phyloP scores from a whole-genome alignment of 1,284 basidiomycete species.

The Rhodofomes roseus region DNA sequence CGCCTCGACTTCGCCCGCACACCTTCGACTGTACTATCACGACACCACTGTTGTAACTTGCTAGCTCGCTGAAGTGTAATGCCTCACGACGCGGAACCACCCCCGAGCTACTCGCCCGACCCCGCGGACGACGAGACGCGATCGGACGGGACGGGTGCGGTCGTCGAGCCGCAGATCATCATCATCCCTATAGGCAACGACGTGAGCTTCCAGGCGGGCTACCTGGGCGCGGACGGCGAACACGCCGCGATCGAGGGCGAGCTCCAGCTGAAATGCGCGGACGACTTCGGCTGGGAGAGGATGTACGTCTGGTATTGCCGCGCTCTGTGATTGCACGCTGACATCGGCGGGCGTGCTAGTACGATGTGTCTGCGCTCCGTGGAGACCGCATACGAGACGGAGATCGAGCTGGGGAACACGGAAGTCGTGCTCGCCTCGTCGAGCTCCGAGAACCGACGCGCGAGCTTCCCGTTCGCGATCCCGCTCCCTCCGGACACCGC shows the following conservation, averaged over 20 bases:
- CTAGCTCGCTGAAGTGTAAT: slow-evolving; percentile 16
- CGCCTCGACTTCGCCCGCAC: background rate
- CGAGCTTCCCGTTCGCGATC: slow-evolving; percentile 71
- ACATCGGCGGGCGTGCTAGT: slow-evolving; percentile 33
- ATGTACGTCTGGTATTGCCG: slow-evolving; percentile 46
- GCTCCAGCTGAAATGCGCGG: slow-evolving; percentile 70
- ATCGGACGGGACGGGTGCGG: slow-evolving; percentile 12
- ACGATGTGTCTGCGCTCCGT: slow-evolving; percentile 63
- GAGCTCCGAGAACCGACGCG: slow-evolving; percentile 35
- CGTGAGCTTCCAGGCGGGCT: slow-evolving; percentile 76
- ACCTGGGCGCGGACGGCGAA: slow-evolving; percentile 74
- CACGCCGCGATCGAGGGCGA: slow-evolving; percentile 79
- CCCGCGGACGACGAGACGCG: slow-evolving; percentile 20
- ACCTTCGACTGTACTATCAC: background rate
- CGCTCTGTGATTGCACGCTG: background rate
- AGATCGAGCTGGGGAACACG: slow-evolving; percentile 60
- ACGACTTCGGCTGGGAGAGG: slow-evolving; percentile 55
- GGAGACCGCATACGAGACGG: slow-evolving; percentile 54
- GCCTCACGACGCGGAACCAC: slow-evolving; percentile 29
- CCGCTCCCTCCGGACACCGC: slow-evolving; percentile 71
- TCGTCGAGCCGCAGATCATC: slow-evolving; percentile 51
- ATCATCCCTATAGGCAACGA: slow-evolving; percentile 63
- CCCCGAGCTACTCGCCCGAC: slow-evolving; percentile 38
- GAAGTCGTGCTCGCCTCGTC: slow-evolving; percentile 50
- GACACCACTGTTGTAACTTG: slow-evolving; percentile 3